Evolutionary conservation across 176 grass and related monocot species (phyloP), one percentile per base, ranked within the genome.

Genomic region (Paspalum notatum): DNA sequence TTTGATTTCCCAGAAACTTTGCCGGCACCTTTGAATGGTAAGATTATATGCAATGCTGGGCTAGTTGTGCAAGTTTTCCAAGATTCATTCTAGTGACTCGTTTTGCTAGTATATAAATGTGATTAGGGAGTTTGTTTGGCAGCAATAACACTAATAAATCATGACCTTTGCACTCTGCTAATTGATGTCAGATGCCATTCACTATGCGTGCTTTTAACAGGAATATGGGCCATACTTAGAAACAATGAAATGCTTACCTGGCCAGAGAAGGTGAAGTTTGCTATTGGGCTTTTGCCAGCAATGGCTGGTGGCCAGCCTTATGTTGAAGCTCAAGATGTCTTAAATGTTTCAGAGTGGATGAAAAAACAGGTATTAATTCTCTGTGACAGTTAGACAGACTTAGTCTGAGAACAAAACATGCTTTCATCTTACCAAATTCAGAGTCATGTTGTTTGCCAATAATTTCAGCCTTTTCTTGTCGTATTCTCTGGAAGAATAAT

Each of bases 221-320:
- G 86, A 80, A 81, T 97, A 89, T 97, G 89, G 86, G 94, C 94
- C 43, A 97, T 97, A 79, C 85, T 97, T 80, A 85, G 74, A 81
- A 97, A 97, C 80, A 97, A 89, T 54, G 91, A 97, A 93, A 93
- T 97, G 94, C 86, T 97, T 83, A 93, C 91, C 53, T 97, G 94
- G 94, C 89, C 91, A 8, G 94, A 97, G 86, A 97, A 97, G 87
- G 86, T 93, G 44, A 91, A 84, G 78, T 97, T 97, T 97, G 94
- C 94, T 44, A 89, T 97, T 85, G 94, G 94, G 61, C 91, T 97
- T 87, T 77, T 97, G 79, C 94, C 94, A 50, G 94, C 91, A 67
- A 97, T 97, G 49, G 83, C 71, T 74, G 94, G 94, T 51, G 94
- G 94, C 17, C 94, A 97, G 85, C 65, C 91, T 85, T 97, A 97